Base-by-base conservation (phyloP, 768 basidiomycete species). In the Coprinopsis strossmayeri region DNA sequence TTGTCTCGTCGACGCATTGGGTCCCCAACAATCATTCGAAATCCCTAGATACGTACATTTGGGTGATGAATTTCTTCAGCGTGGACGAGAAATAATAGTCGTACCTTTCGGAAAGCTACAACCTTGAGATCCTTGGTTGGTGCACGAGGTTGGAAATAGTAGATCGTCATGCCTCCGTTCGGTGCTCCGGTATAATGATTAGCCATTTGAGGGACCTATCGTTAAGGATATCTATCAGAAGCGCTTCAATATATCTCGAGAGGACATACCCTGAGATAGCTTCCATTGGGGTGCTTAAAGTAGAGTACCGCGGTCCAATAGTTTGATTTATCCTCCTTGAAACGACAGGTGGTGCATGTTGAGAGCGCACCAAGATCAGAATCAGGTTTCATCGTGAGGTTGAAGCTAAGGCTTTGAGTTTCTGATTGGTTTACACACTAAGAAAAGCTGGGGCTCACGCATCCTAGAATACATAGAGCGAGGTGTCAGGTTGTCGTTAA, bases 291-390 rank as follows among this genome's bases (percentile, higher is more conserved):
- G 38, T 50, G 49, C 38, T 53, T 53, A 45, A 53, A 53, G 45
- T 49, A 53, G 21, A 53, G 25, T 4, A 50, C 49, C 9, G 44
- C 44, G n/a, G 53, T 53, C 53, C 53, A 53, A 37, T 53, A 53
- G 39, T 53, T 53, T 3, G 53, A 53, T 10, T 46, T 45, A 23
- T 53, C 53, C 39, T 53, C 53, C 26, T 50, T 50, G 45, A 50
- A 53, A 3, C 53, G 48, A 43, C 53, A 53, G 17, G 53, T 46
- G 18, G 53, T 53, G 44, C 53, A 53, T 5, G 53, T 53, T 10
- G 53, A 45, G 9, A 42, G 32, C 10, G 28, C 17, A 15, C 20
- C 23, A 17, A 53, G 44, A 39, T 48, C 51, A 25, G 25, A n/a
- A 3, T 23, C 24, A 3, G 46, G 52, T 21, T 53, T 42, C 52